Evolutionary conservation across 495 filamentous ascomycete genomes (phyloP).

Genomic region (Tetracladium setigerum): DNA sequence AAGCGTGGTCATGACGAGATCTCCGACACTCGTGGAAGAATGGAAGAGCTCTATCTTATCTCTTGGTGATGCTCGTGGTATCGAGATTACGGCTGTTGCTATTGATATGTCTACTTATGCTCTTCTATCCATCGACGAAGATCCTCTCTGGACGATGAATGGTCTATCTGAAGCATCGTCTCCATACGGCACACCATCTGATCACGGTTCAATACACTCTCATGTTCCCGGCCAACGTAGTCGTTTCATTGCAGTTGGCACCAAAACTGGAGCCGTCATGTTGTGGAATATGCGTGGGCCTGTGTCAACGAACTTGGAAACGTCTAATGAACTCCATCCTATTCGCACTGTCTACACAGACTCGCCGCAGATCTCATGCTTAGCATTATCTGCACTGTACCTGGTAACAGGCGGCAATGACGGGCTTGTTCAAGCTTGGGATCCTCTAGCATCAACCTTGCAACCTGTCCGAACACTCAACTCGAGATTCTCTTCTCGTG

Average conservation of each 20-base stretch:
- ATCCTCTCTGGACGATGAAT: constrained; percentile 55
- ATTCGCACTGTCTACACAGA: constrained; percentile 82
- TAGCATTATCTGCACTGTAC: constrained; percentile 83
- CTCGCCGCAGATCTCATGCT: constrained; percentile 76
- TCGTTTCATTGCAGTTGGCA: constrained; percentile 75
- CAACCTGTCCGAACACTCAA: constrained; percentile 83
- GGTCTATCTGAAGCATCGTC: constrained; percentile 48
- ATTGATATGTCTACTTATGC: constrained; percentile 75
- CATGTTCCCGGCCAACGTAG: constrained; percentile 78
- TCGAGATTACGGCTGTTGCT: constrained; percentile 60
- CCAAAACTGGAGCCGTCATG: constrained; percentile 65
- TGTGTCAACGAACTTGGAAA: constrained; percentile 38
- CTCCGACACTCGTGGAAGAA: constrained; percentile 32
- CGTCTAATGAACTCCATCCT: constrained; percentile 46
- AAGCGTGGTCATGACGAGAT: not conserved
- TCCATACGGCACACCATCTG: constrained; percentile 47
- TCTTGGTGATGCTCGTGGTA: constrained; percentile 41
- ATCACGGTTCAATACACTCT: constrained; percentile 13
- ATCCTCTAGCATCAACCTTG: constrained; percentile 75
- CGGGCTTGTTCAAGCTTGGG: constrained; percentile 94
- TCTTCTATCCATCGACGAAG: constrained; percentile 62
- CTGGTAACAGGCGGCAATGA: constrained; percentile 91
- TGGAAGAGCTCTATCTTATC: constrained; percentile 56
- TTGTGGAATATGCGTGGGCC: constrained; percentile 80
- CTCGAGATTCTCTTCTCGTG: constrained; percentile 75